phyloP scores from a whole-genome alignment of 2,329 filamentous ascomycete genomes.

The Fusarium sp. region DNA sequence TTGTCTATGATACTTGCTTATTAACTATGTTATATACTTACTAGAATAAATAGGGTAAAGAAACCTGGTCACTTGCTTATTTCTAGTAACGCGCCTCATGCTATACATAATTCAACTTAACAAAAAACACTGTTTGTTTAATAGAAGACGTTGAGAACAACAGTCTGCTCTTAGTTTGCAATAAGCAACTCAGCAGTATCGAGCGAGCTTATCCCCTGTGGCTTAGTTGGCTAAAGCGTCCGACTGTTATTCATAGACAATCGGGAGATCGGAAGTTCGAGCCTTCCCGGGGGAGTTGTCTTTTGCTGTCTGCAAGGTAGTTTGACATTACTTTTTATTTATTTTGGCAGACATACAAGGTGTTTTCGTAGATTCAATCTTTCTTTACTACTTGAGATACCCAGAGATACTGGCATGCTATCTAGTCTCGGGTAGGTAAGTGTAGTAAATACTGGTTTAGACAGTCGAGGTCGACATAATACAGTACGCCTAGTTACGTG shows the following conservation, averaged over 20 bases:
- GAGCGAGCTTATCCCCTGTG: constrained; percentile 32
- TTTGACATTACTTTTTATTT: neutral
- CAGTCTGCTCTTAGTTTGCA: accelerated
- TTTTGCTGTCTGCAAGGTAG: neutral
- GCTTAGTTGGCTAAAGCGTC: constrained; percentile 42
- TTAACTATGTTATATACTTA: too few species aligned
- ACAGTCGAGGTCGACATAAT: neutral
- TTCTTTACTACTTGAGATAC: too few species aligned
- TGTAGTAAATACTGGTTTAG: neutral
- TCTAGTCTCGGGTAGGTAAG: neutral
- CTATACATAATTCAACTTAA: too few species aligned
- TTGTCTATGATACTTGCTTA: too few species aligned
- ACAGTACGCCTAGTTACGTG: neutral
- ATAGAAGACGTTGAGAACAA: accelerated
- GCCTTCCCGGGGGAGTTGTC: constrained; percentile 41
- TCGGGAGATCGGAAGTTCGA: constrained; percentile 46
- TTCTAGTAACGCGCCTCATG: too few species aligned
- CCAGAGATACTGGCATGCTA: neutral
- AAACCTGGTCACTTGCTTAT: too few species aligned
- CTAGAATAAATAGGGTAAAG: too few species aligned
- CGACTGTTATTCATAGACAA: constrained; percentile 41
- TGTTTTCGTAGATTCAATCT: accelerated
- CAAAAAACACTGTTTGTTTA: too few species aligned
- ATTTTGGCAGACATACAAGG: accelerated
- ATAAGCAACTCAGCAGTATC: accelerated